phyloP scores from a whole-genome alignment of 2,329 filamentous ascomycete genomes.

The Rutstroemia sp. region DNA sequence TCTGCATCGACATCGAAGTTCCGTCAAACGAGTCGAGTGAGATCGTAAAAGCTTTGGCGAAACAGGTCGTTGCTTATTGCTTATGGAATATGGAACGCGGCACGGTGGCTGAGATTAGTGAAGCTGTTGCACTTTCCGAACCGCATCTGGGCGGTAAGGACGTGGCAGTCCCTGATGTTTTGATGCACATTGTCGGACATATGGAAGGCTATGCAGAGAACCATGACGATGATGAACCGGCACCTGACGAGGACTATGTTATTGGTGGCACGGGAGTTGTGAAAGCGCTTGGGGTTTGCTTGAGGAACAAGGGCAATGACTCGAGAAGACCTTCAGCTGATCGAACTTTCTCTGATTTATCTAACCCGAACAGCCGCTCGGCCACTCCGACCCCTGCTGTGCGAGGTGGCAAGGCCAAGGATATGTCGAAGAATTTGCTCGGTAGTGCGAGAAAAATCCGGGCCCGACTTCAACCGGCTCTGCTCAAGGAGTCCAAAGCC shows the following conservation, averaged over 20 bases:
- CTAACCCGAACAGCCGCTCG: conserved; percentile 35
- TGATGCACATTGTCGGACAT: conserved; percentile 80
- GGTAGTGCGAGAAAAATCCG: conserved; percentile 85
- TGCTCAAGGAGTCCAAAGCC: conserved; percentile 64
- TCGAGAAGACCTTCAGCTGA: conserved; percentile 37
- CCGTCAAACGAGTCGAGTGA: conserved; percentile 77
- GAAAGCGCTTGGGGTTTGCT: conserved; percentile 83
- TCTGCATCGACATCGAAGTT: conserved; percentile 88
- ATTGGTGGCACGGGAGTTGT: conserved; percentile 93
- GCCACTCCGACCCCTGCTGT: conserved; percentile 37
- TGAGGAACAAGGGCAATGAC: conserved; percentile 70
- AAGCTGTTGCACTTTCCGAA: conserved; percentile 32
- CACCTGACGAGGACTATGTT: conserved; percentile 89
- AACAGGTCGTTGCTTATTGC: conserved; percentile 91
- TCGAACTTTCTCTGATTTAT: conserved; percentile 17
- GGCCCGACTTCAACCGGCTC: conserved; percentile 70
- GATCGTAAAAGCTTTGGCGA: conserved; percentile 83
- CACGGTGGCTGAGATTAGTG: conserved; percentile 55
- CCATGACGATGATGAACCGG: conserved; percentile 56
- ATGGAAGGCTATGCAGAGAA: conserved; percentile 40
- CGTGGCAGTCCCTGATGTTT: conserved; percentile 68
- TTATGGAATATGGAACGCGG: conserved; percentile 82
- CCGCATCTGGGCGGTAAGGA: conserved; percentile 39
- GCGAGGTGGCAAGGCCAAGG: conserved; percentile 62
- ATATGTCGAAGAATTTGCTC: conserved; percentile 88